Evolutionary conservation across 805 yeast species (phyloP), one percentile per base, ranked within the genome.

Genomic region (Ogataea minuta): DNA sequence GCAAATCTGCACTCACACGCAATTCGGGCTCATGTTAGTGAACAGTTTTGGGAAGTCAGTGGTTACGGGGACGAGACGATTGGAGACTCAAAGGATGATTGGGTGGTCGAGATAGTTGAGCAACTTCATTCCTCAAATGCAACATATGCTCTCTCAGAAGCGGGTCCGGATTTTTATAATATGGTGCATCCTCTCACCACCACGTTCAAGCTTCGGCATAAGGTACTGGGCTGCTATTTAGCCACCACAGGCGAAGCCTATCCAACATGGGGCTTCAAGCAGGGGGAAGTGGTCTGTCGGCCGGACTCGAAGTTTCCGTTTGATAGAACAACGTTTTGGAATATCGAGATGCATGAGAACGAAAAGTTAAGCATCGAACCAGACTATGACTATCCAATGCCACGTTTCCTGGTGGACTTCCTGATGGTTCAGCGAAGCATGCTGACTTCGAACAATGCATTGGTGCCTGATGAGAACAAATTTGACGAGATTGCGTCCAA

Each of bases 191-290:
- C 97, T 12, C 73, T 90, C 47, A 78, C 96, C 25, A 74, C 96
- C 1, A 79, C 88, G 15, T 78, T 93, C 66, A 76, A 96, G 63
- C 68, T 93, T 50, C 77, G 71, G 54, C 82, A 81, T 62, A 71
- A 70, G 48, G 76, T 61, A 8, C 61, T 88, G 54, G 84, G 84
- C 28, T 95, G 97, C 62, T 90, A 89, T 62, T 68, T 93, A 57
- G 85, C 90, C 49, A 85, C 91, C 10, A 74, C 93, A 9, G 97
- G 96, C 31, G 66, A 70, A 49, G 60, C 77, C 16, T 80, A 90
- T 57, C 99, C 99, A 13, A 80, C 79, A 12, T 93, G 99, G 99
- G 99, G 99, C 14, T 93, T 91, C 76, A 78, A 88, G 60, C 99
- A 93, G 70, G 95, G 96, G 47, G 95, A 85, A 62, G 86, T 85